A percentile compares a stretch with the other conserved stretches of the same genome.
Conservation (phyloP, 371 early-diverging fungal species). For the Pancytospora epiphaga region DNA sequence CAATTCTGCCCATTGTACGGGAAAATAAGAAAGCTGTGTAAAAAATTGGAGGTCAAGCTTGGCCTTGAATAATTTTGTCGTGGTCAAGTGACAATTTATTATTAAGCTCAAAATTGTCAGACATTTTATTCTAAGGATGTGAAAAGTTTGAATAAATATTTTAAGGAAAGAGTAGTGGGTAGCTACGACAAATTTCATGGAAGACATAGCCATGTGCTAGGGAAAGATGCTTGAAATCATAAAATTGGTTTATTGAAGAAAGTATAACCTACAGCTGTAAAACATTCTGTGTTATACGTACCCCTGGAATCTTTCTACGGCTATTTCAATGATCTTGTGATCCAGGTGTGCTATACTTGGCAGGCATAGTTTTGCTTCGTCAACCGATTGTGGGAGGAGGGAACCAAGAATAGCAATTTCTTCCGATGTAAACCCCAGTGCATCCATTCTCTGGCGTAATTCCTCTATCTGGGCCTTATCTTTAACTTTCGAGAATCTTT, state of each 20-base stretch:
- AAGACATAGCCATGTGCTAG: too few species aligned
- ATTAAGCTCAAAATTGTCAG: too few species aligned
- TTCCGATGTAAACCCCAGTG: slow-evolving; percentile 23
- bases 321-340: slow-evolving; percentile 20
- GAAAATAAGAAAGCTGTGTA: slow-evolving; percentile 6
- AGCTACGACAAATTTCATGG: too few species aligned
- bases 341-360: slow-evolving; percentile 32
- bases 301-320: slow-evolving; percentile 21
- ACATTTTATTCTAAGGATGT: too few species aligned
- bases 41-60: neutral
- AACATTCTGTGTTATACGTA: too few species aligned
- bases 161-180: too few species aligned
- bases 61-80: too few species aligned
- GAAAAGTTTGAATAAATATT: too few species aligned
- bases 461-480: slow-evolving; percentile 32
- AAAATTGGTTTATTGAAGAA: too few species aligned
- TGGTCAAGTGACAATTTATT: too few species aligned
- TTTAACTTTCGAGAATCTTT: slow-evolving; percentile 42
- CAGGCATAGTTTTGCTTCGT: slow-evolving; percentile 41
- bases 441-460: slow-evolving; percentile 30
- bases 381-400: slow-evolving; percentile 48
- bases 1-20: slow-evolving; percentile 11
- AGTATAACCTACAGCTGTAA: too few species aligned
- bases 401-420: slow-evolving; percentile 43
- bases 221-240: too few species aligned